Evolutionary conservation across 176 grass and related monocot genomes (phyloP).

Genomic region (Oryza officinalis): DNA sequence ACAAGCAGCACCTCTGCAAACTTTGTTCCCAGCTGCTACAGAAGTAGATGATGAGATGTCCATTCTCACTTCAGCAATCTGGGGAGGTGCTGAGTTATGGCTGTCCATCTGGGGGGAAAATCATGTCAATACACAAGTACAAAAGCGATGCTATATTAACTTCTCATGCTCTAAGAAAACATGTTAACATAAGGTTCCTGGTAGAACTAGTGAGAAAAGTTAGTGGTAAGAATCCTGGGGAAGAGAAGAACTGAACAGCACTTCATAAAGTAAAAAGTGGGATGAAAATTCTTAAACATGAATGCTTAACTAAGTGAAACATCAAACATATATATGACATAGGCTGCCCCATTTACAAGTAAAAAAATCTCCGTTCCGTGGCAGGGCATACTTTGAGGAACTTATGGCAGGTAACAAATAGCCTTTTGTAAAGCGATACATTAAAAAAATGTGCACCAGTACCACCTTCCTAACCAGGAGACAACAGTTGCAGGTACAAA

Average conservation of each 20-base stretch:
- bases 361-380: too few relatives aligned
- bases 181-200: neutral
- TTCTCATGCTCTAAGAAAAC: neutral
- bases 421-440: neutral
- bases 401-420: neutral
- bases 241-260: neutral
- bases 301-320: neutral
- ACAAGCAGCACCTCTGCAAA: slow-evolving; percentile 67
- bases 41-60: slow-evolving; percentile 52
- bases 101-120: slow-evolving; percentile 69
- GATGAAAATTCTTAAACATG: neutral
- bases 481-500: neutral
- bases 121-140: slow-evolving; percentile 23
- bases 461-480: neutral
- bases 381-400: neutral
- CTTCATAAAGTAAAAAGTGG: neutral
- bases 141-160: neutral
- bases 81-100: slow-evolving; percentile 32
- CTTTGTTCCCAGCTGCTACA: slow-evolving; percentile 56
- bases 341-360: neutral
- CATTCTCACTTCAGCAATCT: slow-evolving; percentile 70
- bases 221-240: neutral
- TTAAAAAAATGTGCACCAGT: neutral
- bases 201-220: slow-evolving; percentile 13
- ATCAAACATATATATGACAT: neutral